A percentile compares a stretch with the other conserved stretches of the same genome.
These are phyloP conservation scores for Bruguiera parviflora DNA, from an alignment of 345 rosid species.

Conservation along the genomic window DNA sequence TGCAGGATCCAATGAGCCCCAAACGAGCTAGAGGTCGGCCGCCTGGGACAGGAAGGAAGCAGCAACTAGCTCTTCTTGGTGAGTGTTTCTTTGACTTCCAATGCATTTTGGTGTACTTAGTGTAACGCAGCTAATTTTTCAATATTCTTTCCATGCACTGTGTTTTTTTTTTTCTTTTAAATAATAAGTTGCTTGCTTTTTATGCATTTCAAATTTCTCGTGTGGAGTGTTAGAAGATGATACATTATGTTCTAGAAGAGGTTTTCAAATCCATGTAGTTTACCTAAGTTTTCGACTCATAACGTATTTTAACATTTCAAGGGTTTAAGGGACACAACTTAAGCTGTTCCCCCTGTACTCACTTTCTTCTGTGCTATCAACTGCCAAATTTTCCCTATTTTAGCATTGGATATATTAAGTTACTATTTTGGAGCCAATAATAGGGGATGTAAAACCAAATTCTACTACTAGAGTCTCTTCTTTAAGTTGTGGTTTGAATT, in stretches of 20 bases:
- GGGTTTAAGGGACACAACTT: not conserved
- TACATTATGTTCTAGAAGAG: not conserved
- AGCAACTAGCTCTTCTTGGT: conserved; percentile 84
- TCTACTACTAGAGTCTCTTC: not conserved
- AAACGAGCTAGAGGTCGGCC: conserved; percentile 79
- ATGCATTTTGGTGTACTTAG: conserved; percentile 1
- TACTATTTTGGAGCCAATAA: no score
- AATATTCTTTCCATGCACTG: not conserved
- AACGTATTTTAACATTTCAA: not conserved
- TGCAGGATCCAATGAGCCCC: conserved; percentile 50
- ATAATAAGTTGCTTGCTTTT: not conserved
- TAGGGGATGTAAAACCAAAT: no score
- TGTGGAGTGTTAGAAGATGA: not conserved
- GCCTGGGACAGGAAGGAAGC: conserved; percentile 98
- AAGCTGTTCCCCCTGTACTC: not conserved
- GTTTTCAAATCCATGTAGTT: not conserved
- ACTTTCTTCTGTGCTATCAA: not conserved
- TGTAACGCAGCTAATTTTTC: conserved; percentile 4
- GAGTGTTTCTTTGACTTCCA: conserved; percentile 25
- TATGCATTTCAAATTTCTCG: not conserved
- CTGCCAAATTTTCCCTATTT: not conserved
- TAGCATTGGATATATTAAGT: not conserved
- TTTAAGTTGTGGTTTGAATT: not conserved
- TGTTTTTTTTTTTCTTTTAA: not conserved
- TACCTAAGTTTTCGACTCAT: not conserved